Conservation (phyloP, 306 rosid genomes). For the Urtica urens region DNA sequence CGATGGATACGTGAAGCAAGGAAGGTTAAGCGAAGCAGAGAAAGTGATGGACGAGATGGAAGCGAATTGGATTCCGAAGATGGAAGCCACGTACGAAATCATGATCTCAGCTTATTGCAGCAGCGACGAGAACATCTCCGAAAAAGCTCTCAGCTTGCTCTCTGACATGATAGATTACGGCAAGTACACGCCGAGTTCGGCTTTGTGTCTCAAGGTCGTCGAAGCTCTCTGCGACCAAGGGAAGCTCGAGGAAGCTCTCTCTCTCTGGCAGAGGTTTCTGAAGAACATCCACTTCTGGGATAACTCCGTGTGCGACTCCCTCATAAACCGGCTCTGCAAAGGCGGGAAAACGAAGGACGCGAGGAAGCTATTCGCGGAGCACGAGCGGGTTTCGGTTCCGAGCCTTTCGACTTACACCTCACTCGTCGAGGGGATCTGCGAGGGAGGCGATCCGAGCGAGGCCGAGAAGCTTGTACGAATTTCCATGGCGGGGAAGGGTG, state of each 20-base stretch:
- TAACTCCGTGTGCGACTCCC: slow-evolving; percentile 33
- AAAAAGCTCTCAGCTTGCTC: slow-evolving; percentile 55
- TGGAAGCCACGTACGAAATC: slow-evolving; percentile 58
- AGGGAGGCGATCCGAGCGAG: slow-evolving; percentile 63
- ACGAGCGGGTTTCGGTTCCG: slow-evolving; percentile 33
- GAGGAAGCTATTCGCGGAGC: slow-evolving; percentile 45
- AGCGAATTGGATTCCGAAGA: slow-evolving; percentile 56
- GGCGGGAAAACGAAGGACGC: slow-evolving; percentile 58
- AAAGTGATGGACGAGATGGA: slow-evolving; percentile 86
- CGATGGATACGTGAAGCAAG: slow-evolving; percentile 54
- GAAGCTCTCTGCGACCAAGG: slow-evolving; percentile 55
- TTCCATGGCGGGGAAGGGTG: slow-evolving; percentile 68
- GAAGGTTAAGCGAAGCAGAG: slow-evolving; percentile 48
- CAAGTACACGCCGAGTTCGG: slow-evolving; percentile 39
- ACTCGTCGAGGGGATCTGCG: slow-evolving; percentile 59
- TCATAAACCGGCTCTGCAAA: slow-evolving; percentile 67
- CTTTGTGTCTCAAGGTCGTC: slow-evolving; percentile 54
- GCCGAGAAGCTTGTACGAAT: slow-evolving; percentile 74
- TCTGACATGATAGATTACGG: slow-evolving; percentile 58
- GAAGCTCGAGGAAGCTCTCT: slow-evolving; percentile 49
- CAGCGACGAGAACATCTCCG: slow-evolving; percentile 33
- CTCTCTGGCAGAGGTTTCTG: slow-evolving; percentile 54
- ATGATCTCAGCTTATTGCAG: slow-evolving; percentile 63
- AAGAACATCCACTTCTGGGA: slow-evolving; percentile 41
- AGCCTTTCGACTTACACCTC: slow-evolving; percentile 56